Percentiles rank a stretch among this genome's conserved stretches.
Evolutionary conservation across 345 rosid species (phyloP).

Genomic region (Diplotaxis tenuifolia): DNA sequence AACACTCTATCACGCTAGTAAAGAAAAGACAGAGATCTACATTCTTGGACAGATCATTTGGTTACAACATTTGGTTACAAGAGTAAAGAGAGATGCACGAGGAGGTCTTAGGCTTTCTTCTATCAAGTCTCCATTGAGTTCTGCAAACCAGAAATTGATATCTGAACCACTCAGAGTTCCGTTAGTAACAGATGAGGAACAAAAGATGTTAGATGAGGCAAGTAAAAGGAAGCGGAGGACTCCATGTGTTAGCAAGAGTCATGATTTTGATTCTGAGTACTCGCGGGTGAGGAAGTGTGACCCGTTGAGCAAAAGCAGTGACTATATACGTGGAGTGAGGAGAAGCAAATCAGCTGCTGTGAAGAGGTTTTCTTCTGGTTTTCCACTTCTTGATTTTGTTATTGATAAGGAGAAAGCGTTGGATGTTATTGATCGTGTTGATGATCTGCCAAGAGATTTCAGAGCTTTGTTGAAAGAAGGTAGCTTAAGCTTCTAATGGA

Average conservation of each 20-base stretch:
- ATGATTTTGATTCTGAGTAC: constrained; percentile 43
- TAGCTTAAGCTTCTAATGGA: constrained; percentile 28
- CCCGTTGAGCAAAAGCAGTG: constrained; percentile 52
- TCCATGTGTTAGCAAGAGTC: constrained; percentile 47
- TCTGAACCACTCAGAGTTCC: constrained; percentile 29
- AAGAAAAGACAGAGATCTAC: constrained; percentile 70
- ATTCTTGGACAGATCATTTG: constrained; percentile 77
- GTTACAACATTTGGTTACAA: constrained; percentile 73
- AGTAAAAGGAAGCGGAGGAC: constrained; percentile 28
- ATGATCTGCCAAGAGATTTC: constrained; percentile 33
- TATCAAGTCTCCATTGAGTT: constrained; percentile 18
- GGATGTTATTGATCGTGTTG: constrained; percentile 59
- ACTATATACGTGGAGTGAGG: constrained; percentile 40
- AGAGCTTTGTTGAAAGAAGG: constrained; percentile 34
- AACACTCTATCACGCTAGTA: constrained; percentile 85
- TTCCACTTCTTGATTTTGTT: constrained; percentile 48
- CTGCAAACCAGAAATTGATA: constrained; percentile 26
- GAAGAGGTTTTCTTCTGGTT: constrained; percentile 45
- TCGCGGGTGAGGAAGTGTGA: constrained; percentile 43
- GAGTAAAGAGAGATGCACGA: constrained; percentile 38
- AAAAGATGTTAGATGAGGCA: constrained; percentile 39
- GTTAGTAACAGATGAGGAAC: constrained; percentile 42
- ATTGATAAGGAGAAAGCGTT: constrained; percentile 52
- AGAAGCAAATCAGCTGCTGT: constrained; percentile 41
- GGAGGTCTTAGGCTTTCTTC: constrained; percentile 28